Base-by-base conservation (phyloP, 2,329 filamentous ascomycete species). In the Fonsecaea erecta region DNA sequence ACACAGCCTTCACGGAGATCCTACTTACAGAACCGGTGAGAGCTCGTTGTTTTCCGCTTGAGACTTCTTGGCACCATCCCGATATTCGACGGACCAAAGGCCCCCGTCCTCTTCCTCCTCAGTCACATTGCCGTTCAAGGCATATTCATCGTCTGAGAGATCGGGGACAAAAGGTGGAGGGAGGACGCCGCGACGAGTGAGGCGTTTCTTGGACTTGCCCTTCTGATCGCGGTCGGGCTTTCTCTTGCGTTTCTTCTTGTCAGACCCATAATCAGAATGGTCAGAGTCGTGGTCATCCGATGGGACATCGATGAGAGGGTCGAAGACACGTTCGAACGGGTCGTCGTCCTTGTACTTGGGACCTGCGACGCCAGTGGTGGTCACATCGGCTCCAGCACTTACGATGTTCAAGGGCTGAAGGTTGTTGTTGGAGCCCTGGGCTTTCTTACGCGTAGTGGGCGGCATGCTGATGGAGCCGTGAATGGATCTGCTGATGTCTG, bases 61-160 rank as follows among this genome's bases (percentile, higher is more conserved):
- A 6, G 26, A 18, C 35, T 37, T 43, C 11, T 11, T 34, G 6
- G 53, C 32, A 21, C 30, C 34, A 5, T 40, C 16, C 8, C 30
- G 30, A 62, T 46, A 60, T 21, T 54, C 37, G 16, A 16, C 24
- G 18, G 48, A 16, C 46, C 48, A 64, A 32, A 55, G 35, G 34
- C 26, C 28, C 3, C 54, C 55, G 32, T 63, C 60, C 52, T 63
- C 59, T 8, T 26, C 51, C 35, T 40, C 37, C 9, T 60, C 55
- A 16, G n/a, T 14, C 7, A 37, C 32, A 37, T 21, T 21, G 24
- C 60, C 59, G 12, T 55, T 40, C 8, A 7, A 16, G 35, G 28
- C 35, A 59, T 35, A 12, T 14, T 61, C 60, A n/a, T 64, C 48
- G 40, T 69, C 67, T 52, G 62, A 66, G 32, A 70, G 53, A 32